These are phyloP conservation scores for Pestalotiopsis sp. DNA, from an alignment of 2,329 filamentous ascomycete genomes.

Conservation along the genomic window DNA sequence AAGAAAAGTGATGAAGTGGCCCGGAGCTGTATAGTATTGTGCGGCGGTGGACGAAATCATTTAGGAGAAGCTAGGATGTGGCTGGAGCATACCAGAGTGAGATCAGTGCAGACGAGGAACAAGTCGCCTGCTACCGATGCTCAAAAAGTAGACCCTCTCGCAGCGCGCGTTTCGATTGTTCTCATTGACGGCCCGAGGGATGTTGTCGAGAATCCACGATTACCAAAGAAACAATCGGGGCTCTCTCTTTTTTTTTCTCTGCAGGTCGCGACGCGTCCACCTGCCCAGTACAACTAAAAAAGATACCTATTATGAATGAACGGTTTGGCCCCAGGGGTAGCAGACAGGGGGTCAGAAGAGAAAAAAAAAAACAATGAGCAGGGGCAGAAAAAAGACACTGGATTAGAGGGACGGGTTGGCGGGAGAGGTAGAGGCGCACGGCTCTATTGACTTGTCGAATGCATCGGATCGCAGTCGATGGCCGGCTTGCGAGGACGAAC, in stretches of 20 bases:
- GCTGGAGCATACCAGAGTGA: slow-evolving; percentile 49
- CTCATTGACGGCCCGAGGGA: slow-evolving; percentile 7
- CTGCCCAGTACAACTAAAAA: slow-evolving; percentile 2
- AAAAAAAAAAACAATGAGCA: background rate
- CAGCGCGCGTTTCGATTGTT: slow-evolving; percentile 16
- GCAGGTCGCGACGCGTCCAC: slow-evolving; percentile 11
- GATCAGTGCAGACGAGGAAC: slow-evolving; percentile 65
- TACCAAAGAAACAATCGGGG: slow-evolving; percentile 19
- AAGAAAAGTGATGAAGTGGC: background rate
- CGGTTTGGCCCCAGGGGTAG: background rate
- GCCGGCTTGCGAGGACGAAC: slow-evolving; percentile 5
- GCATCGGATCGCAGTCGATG: slow-evolving; percentile 17
- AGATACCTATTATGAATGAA: slow-evolving; percentile 3
- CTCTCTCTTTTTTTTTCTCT: slow-evolving; percentile 6
- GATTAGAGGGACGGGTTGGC: slow-evolving; percentile 10
- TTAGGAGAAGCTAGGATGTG: slow-evolving; percentile 12
- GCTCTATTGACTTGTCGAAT: slow-evolving; percentile 16
- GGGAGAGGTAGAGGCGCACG: slow-evolving; percentile 13
- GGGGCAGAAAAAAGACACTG: background rate
- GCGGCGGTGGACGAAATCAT: background rate
- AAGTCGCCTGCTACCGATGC: slow-evolving; percentile 63
- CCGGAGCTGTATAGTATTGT: background rate
- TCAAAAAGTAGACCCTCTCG: slow-evolving; percentile 34
- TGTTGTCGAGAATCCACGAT: slow-evolving; percentile 14
- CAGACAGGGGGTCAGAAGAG: background rate